Evolutionary conservation across 2,329 filamentous ascomycete genomes (phyloP).

Genomic region (Drechslerella stenobrocha): DNA sequence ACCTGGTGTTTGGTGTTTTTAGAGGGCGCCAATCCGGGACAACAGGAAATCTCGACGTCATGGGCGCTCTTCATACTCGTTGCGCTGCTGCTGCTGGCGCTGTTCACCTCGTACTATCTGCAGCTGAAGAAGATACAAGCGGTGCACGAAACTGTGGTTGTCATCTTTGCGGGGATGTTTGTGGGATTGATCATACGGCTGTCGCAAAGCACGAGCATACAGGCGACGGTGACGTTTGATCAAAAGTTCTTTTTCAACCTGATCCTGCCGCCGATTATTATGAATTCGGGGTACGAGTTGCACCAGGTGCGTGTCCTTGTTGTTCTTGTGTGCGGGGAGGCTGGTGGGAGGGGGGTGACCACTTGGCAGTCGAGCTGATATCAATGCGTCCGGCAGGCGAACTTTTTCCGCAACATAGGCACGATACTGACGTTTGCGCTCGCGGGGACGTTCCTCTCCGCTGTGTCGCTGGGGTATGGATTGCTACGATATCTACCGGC

Average conservation of each 20-base stretch:
- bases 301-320: conserved; percentile 68
- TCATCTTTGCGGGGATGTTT: conserved; percentile 89
- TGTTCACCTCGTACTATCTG: conserved; percentile 95
- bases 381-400: conserved; percentile 63
- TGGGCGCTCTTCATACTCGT: conserved; percentile 98
- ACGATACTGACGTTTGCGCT: conserved; percentile 98
- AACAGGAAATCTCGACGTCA: conserved; percentile 93
- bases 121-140: conserved; percentile 97
- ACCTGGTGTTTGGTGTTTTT: conserved; percentile 52
- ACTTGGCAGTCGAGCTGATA: too few species aligned
- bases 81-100: conserved; percentile 85
- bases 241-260: conserved; percentile 99
- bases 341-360: too few species aligned
- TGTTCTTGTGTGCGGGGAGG: conserved; percentile 3
- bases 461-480: conserved; percentile 75
- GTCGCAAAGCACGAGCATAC: conserved; percentile 77
- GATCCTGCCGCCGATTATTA: conserved; percentile 94
- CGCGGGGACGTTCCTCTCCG: conserved; percentile 93
- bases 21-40: conserved; percentile 74
- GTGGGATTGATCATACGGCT: conserved; percentile 86
- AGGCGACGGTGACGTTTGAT: conserved; percentile 91
- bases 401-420: conserved; percentile 98
- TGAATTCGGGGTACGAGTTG: conserved; percentile 93
- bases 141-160: conserved; percentile 96
- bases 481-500: not conserved